Conservation (phyloP, 2,329 filamentous ascomycete species). For the Aureobasidium uvarum region DNA sequence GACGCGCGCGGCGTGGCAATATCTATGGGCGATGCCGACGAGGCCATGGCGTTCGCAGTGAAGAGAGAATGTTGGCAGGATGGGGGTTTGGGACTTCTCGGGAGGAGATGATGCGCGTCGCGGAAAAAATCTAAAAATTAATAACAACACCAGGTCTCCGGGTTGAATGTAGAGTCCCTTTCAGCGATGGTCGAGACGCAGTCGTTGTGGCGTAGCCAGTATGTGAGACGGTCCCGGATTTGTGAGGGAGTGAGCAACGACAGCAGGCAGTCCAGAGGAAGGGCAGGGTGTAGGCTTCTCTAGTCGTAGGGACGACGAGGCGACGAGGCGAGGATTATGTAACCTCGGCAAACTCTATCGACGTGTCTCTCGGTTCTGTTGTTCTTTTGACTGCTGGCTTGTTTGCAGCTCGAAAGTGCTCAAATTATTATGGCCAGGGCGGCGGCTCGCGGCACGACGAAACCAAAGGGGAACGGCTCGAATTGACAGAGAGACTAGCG, state of each 20-base stretch:
- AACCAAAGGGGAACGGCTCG: conserved; percentile 13
- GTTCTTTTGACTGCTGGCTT: conserved; percentile 1
- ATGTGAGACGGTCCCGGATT: conserved; percentile 28
- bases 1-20: conserved; percentile 57
- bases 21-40: conserved; percentile 57
- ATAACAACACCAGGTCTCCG: conserved; percentile 37
- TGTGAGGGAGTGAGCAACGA: neutral
- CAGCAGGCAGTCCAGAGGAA: neutral
- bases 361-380: neutral
- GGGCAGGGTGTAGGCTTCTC: neutral
- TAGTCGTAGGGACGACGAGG: conserved; percentile 28
- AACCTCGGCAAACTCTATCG: conserved; percentile 7
- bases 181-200: conserved; percentile 31
- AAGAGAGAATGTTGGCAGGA: conserved; percentile 30
- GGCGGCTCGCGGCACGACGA: conserved; percentile 14
- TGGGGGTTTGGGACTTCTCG: conserved; percentile 41
- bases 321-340: conserved; percentile 43
- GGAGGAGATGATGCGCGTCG: conserved; percentile 44
- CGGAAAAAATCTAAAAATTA: conserved; percentile 29
- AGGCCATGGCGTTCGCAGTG: conserved; percentile 49
- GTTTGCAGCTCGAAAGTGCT: conserved; percentile 2
- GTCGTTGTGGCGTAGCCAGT: conserved; percentile 50
- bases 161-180: conserved; percentile 19
- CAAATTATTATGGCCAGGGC: conserved; percentile 9
- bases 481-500: conserved; percentile 15